Evolutionary conservation across 129 eudicot species (phyloP).

Genomic region (Flaveria linearis): DNA sequence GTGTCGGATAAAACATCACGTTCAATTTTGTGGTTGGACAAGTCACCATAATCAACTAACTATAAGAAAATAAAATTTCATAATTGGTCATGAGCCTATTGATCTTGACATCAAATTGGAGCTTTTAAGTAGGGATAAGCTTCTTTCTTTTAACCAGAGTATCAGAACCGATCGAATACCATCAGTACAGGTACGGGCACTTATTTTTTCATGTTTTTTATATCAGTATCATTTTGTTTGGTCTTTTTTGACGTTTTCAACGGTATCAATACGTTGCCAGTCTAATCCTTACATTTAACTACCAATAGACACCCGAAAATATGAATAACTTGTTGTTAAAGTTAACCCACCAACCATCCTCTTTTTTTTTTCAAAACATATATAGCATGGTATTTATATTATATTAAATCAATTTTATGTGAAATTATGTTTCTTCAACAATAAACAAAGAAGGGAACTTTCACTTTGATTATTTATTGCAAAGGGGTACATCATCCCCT

Average conservation of each 20-base stretch:
- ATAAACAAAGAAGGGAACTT: background rate
- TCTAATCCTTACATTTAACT: no score
- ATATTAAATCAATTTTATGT: background rate
- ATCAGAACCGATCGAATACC: no score
- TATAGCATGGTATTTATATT: background rate
- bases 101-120: background rate
- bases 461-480: background rate
- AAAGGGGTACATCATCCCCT: background rate
- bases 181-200: no score
- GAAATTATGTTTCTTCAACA: background rate
- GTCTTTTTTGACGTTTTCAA: no score
- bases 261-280: no score
- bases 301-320: background rate
- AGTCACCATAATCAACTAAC: conserved; percentile 2
- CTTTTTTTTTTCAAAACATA: no score
- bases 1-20: background rate
- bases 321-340: background rate
- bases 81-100: background rate
- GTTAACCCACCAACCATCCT: background rate
- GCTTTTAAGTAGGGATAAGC: background rate
- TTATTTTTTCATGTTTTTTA: no score
- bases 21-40: conserved; percentile 11
- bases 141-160: no score
- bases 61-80: background rate
- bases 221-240: no score